Evolutionary conservation across 768 basidiomycete genomes (phyloP), one percentile per base, ranked within the genome.

Genomic region (Lactarius hengduanensis): DNA sequence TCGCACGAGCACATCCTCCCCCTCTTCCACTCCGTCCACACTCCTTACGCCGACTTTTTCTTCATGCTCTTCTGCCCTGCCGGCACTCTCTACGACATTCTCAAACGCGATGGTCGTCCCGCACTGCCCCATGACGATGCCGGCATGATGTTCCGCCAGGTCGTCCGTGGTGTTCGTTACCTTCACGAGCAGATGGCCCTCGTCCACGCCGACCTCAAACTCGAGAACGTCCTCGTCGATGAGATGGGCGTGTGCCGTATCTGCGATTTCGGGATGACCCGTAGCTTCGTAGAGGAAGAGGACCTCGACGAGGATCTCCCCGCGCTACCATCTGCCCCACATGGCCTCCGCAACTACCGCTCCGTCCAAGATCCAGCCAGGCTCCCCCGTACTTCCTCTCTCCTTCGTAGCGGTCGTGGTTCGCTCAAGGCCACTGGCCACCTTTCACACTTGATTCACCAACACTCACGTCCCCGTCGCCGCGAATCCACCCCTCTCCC

Each of bases 221-320:
- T 97, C 66, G 97, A 98, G 78, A 99, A 99, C 79, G 87, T 98
- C 58, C 85, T 98, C 53, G 88, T 96, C 61, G 93, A 96, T 75
- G 90, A 92, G 74, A 86, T 85, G 80, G 90, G 92, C 63, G 83
- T 88, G n/a, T 94, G 93, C 80, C 86, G 87, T 73, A 89, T 96
- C 38, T 80, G 81, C 54, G 94, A 96, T 78, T 95, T 96, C 78
- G 92, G 93, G 58, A 84, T 95, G 80, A 82, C 91, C 22, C 82
- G 83, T 72, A 80, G 80, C 64, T 86, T 93, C 50, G 86, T 84
- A 71, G 83, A 82, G 2, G 54, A 56, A 71, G 83, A 82, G 2
- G 58, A 63, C 5, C 1, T 50, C n/a, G 62, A 67, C 3, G 66
- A 59, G 18, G 57, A 63, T 60, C 53, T n/a, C 7, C 2, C 53